A percentile compares a stretch with the other conserved stretches of the same genome.
phyloP scores from a whole-genome alignment of 768 basidiomycete genomes.

The Fomitopsis serialis region DNA sequence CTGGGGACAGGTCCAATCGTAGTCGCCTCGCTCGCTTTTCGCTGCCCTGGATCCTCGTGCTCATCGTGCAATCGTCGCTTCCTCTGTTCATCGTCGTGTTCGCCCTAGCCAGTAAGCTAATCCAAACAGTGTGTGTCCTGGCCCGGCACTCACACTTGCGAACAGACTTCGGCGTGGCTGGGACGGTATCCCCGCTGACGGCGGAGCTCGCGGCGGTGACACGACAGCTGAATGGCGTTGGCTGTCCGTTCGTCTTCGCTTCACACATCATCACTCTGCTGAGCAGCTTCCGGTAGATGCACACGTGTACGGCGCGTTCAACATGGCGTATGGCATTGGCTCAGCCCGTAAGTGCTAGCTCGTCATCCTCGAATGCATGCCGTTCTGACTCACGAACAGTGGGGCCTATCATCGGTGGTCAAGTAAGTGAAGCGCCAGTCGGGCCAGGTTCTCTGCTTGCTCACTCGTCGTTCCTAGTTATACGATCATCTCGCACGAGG shows the following conservation, averaged over 20 bases:
- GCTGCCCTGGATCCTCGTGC: slow-evolving; percentile 58
- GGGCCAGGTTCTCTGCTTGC: background rate
- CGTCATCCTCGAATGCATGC: background rate
- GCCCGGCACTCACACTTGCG: background rate
- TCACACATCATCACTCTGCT: slow-evolving; percentile 3
- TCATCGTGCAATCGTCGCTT: slow-evolving; percentile 42
- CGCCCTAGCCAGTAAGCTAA: slow-evolving; percentile 47
- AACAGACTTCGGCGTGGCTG: slow-evolving; percentile 58
- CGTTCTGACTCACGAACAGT: slow-evolving; percentile 32
- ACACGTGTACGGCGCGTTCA: slow-evolving; percentile 72
- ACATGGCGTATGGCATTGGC: slow-evolving; percentile 64
- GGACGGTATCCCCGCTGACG: slow-evolving; percentile 54
- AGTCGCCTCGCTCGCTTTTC: slow-evolving; percentile 41
- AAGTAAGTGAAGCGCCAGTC: slow-evolving; percentile 32
- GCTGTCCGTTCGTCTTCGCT: slow-evolving; percentile 41
- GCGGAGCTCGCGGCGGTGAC: slow-evolving; percentile 64
- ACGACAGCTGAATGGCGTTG: slow-evolving; percentile 52
- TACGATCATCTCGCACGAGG: slow-evolving; percentile 51
- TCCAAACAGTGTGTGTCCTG: background rate
- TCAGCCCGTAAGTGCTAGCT: slow-evolving; percentile 41
- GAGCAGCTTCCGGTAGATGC: slow-evolving; percentile 43
- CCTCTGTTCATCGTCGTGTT: slow-evolving; percentile 44
- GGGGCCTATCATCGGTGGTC: slow-evolving; percentile 67
- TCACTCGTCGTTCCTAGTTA: slow-evolving; percentile 33
- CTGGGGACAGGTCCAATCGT: slow-evolving; percentile 53